These are phyloP conservation scores for Chrysoporthe puriensis DNA, from an alignment of 2,329 filamentous ascomycete genomes.

Conservation along the genomic window DNA sequence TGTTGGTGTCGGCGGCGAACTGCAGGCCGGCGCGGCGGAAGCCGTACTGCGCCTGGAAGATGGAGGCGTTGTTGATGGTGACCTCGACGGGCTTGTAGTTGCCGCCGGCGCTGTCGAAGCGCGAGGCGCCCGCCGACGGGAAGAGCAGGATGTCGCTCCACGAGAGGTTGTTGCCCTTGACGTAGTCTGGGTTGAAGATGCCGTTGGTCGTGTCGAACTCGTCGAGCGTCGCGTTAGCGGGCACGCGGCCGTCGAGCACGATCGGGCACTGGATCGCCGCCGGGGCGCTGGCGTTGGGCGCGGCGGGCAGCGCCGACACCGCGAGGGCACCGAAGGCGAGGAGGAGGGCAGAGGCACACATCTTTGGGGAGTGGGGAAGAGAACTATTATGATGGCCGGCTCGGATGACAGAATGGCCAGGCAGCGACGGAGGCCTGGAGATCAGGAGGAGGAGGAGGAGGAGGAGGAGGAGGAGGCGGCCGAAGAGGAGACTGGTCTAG, in stretches of 20 bases:
- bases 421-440: neutral
- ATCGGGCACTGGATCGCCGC: conserved; percentile 39
- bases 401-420: neutral
- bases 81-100: conserved; percentile 46
- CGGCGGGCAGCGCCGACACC: conserved; percentile 7
- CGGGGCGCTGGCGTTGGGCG: conserved; percentile 3
- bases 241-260: conserved; percentile 43
- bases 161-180: conserved; percentile 41
- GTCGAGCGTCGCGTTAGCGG: conserved; percentile 31
- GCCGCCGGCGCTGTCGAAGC: conserved; percentile 42
- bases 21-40: conserved; percentile 51
- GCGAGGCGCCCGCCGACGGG: conserved; percentile 34
- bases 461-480: neutral
- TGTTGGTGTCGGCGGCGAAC: conserved; percentile 47
- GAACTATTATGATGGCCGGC: neutral
- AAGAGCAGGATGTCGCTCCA: conserved; percentile 44
- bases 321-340: conserved; percentile 15
- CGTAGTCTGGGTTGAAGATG: conserved; percentile 42
- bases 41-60: conserved; percentile 50
- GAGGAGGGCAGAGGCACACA: conserved; percentile 9
- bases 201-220: conserved; percentile 41
- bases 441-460: neutral
- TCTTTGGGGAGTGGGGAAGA: neutral
- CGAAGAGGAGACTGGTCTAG: conserved; percentile 3
- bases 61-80: conserved; percentile 47